Percentiles rank a stretch among this genome's conserved stretches.
Evolutionary conservation across 2,329 filamentous ascomycete genomes (phyloP).

Genomic region (Alternaria sp.): DNA sequence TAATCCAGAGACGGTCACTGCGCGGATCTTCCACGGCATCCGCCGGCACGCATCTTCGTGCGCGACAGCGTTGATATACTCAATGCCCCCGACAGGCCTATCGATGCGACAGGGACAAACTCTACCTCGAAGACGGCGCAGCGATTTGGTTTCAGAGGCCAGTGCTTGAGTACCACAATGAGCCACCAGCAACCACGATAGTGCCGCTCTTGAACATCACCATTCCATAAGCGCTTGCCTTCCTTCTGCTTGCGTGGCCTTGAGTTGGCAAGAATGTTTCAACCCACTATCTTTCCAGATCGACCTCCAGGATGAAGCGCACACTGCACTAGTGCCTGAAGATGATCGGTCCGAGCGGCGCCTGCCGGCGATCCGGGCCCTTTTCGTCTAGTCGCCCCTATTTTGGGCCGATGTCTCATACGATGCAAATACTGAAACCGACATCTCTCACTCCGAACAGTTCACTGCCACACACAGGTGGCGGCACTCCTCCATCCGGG

Average conservation of each 20-base stretch:
- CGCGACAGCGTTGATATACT: neutral
- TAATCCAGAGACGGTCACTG: neutral
- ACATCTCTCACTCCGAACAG: neutral
- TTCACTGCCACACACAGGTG: neutral
- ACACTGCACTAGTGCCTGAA: neutral
- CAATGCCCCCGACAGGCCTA: neutral
- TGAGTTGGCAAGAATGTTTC: neutral
- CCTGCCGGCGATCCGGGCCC: conserved; percentile 5
- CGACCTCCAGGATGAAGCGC: neutral
- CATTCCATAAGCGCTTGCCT: neutral
- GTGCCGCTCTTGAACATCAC: neutral
- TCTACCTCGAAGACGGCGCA: neutral
- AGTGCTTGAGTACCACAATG: neutral
- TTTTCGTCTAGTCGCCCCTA: neutral
- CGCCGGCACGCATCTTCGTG: neutral
- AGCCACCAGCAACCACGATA: neutral
- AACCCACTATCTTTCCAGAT: neutral
- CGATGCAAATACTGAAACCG: conserved; percentile 8
- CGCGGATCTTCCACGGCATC: neutral
- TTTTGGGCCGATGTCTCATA: conserved; percentile 1
- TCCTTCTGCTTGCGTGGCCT: neutral
- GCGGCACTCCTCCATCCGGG: conserved; percentile 4
- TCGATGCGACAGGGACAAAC: neutral
- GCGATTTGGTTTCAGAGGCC: neutral
- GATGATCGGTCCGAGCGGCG: conserved; percentile 8